These are phyloP conservation scores for Pseudogymnoascus sp. DNA, from an alignment of 2,329 filamentous ascomycete species.

Conservation along the genomic window DNA sequence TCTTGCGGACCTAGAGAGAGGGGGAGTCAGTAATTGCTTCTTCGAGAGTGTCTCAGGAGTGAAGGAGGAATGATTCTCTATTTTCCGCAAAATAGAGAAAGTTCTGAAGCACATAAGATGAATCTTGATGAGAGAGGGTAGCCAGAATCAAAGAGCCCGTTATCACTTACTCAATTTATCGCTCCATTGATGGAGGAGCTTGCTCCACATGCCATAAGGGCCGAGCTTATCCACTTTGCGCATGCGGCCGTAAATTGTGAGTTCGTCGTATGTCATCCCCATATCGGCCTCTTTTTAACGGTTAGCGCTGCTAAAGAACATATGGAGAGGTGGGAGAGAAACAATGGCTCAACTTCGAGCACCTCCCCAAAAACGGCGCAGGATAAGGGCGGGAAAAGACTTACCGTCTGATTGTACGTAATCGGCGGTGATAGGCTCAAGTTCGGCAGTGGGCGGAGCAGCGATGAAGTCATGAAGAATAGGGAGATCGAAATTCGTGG, in stretches of 20 bases:
- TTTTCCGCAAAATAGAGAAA: not conserved
- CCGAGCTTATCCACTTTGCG: conserved; percentile 41
- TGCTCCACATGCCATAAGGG: conserved; percentile 39
- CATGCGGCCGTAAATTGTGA: conserved; percentile 35
- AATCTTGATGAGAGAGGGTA: not conserved
- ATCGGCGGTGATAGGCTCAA: conserved; percentile 54
- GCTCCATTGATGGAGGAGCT: conserved; percentile 39
- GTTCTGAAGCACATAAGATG: not conserved
- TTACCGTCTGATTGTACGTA: conserved; percentile 41
- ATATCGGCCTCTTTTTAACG: conserved; percentile 36
- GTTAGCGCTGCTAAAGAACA: not conserved
- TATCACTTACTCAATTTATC: conserved; percentile 35
- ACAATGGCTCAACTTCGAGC: conserved; percentile 29
- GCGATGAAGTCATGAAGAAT: conserved; percentile 58
- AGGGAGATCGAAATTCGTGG: conserved; percentile 50
- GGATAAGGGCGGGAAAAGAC: not conserved
- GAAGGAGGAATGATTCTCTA: not conserved
- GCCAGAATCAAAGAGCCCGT: conserved; percentile 32
- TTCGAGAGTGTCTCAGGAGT: conserved; percentile 29
- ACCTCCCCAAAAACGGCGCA: not conserved
- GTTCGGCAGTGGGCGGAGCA: conserved; percentile 53
- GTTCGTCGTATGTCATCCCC: conserved; percentile 44
- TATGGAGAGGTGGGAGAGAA: not conserved
- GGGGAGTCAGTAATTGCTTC: conserved; percentile 20
- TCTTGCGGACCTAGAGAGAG: not conserved